Evolutionary conservation across 2,329 filamentous ascomycete genomes (phyloP).

Genomic region (Lojkania enalia): DNA sequence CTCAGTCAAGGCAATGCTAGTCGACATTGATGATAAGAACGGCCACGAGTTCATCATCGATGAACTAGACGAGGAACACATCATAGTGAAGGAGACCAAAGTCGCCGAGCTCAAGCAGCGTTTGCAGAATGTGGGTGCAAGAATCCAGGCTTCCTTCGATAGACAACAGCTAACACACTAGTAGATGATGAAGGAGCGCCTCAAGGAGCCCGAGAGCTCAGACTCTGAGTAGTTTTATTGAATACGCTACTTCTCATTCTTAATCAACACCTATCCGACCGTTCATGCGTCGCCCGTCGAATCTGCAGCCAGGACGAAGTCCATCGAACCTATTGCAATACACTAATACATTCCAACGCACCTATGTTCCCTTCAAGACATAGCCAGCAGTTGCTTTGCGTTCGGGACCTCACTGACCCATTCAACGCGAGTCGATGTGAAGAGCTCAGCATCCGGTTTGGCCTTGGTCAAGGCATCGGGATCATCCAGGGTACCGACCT

Average conservation of each 20-base stretch:
- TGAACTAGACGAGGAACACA: conserved; percentile 75
- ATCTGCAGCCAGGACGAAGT: too few species aligned
- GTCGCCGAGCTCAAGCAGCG: conserved; percentile 67
- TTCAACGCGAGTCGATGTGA: conserved; percentile 38
- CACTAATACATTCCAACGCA: too few species aligned
- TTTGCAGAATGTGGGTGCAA: conserved; percentile 64
- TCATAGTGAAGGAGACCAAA: conserved; percentile 76
- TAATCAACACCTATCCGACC: neutral
- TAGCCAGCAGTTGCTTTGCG: conserved; percentile 46
- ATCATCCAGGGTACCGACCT: conserved; percentile 50
- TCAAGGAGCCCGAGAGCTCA: conserved; percentile 43
- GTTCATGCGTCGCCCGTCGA: neutral
- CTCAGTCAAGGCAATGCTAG: conserved; percentile 84
- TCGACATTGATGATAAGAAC: conserved; percentile 69
- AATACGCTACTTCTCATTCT: neutral
- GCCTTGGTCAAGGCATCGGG: conserved; percentile 42
- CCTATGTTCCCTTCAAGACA: conserved; percentile 40
- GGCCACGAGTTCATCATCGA: conserved; percentile 77
- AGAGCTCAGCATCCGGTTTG: conserved; percentile 49
- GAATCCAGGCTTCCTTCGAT: neutral
- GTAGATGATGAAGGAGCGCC: conserved; percentile 43
- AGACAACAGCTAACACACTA: conserved; percentile 11
- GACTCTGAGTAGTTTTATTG: conserved; percentile 31
- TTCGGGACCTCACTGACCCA: conserved; percentile 47
- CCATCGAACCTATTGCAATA: too few species aligned